A percentile compares a stretch with the other conserved stretches of the same genome.
Conservation (phyloP, 441 rosid species). For the Jatropha multifida region DNA sequence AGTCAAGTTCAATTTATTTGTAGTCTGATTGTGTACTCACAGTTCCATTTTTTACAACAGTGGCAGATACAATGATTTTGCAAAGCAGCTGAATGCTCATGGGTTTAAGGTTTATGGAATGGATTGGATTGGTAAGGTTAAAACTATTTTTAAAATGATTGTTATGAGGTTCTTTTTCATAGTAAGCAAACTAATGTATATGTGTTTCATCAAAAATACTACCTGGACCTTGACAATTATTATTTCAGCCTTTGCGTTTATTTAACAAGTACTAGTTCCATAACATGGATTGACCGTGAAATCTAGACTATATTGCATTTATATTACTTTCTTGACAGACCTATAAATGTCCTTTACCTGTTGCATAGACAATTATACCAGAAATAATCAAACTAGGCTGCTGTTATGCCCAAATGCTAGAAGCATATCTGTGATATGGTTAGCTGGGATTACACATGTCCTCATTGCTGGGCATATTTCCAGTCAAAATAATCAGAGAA, state of each 20-base stretch:
- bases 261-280: neutral
- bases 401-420: neutral
- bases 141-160: conserved; percentile 11
- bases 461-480: neutral
- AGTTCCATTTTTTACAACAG: conserved; percentile 38
- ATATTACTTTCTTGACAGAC: neutral
- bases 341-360: neutral
- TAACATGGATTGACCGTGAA: neutral
- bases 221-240: neutral
- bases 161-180: neutral
- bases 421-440: neutral
- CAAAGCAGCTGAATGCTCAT: conserved; percentile 66
- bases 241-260: neutral
- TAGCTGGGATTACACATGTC: neutral
- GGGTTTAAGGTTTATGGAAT: conserved; percentile 81
- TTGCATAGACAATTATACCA: neutral
- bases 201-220: conserved; percentile 5
- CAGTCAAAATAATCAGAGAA: neutral
- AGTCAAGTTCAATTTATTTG: conserved; percentile 1
- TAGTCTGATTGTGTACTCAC: conserved; percentile 18
- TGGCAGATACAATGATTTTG: conserved; percentile 74
- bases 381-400: neutral
- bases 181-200: neutral
- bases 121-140: conserved; percentile 81
- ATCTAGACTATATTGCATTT: neutral